Conservation (phyloP, 495 filamentous ascomycete genomes). For the Penicillium odoratum region DNA sequence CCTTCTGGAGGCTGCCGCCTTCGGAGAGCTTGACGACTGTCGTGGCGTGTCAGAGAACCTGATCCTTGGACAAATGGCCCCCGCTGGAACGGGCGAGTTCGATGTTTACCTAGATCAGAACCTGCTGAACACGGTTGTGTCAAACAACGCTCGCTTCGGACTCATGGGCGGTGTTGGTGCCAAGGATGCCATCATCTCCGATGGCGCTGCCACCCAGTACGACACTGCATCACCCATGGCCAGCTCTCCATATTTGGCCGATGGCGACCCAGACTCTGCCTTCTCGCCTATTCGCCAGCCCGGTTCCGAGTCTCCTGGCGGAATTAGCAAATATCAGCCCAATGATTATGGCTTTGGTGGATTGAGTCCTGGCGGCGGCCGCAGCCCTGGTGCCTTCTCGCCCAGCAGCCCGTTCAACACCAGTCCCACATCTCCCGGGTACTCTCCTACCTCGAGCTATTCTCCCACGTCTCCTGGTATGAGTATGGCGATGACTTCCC, state of each 20-base stretch:
- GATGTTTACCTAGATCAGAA: slow-evolving; percentile 89
- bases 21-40: slow-evolving; percentile 95
- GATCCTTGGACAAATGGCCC: slow-evolving; percentile 95
- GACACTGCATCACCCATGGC: slow-evolving; percentile 86
- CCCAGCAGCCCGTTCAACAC: slow-evolving; percentile 78
- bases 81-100: slow-evolving; percentile 92
- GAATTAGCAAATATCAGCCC: slow-evolving; percentile 65
- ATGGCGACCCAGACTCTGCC: slow-evolving; percentile 72
- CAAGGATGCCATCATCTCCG: slow-evolving; percentile 66
- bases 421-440: slow-evolving; percentile 74
- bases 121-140: slow-evolving; percentile 93
- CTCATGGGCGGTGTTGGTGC: slow-evolving; percentile 73
- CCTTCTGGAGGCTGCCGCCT: slow-evolving; percentile 87
- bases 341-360: slow-evolving; percentile 51
- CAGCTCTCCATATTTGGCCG: slow-evolving; percentile 71
- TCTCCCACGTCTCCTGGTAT: slow-evolving; percentile 65
- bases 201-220: slow-evolving; percentile 92
- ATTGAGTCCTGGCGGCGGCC: slow-evolving; percentile 59
- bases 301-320: slow-evolving; percentile 72
- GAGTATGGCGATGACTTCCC: slow-evolving; percentile 51
- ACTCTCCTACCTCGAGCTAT: slow-evolving; percentile 72
- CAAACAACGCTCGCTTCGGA: slow-evolving; percentile 79
- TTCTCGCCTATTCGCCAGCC: slow-evolving; percentile 89
- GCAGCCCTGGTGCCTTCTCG: slow-evolving; percentile 67
- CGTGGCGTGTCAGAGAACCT: slow-evolving; percentile 97